A percentile compares a stretch with the other conserved stretches of the same genome.
phyloP scores from a whole-genome alignment of 1,139 yeast species.

The Yamadazyma songkhlaensis region DNA sequence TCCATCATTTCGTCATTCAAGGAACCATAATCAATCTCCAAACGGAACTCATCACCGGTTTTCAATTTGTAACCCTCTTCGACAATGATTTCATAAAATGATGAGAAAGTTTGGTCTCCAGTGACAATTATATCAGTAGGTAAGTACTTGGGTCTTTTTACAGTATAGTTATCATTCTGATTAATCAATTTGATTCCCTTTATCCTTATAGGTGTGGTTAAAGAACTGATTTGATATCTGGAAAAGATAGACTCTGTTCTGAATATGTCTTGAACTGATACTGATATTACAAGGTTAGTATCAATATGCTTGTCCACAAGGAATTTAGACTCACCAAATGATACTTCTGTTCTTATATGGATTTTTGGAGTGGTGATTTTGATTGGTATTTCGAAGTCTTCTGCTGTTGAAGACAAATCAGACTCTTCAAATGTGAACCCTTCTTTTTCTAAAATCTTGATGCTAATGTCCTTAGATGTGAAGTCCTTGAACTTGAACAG shows the following conservation, averaged over 20 bases:
- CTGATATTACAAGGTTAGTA: conserved; percentile 56
- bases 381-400: conserved; percentile 2
- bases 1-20: conserved; percentile 40
- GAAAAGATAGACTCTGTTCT: conserved; percentile 55
- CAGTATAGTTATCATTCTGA: conserved; percentile 33
- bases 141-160: conserved; percentile 24
- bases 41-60: conserved; percentile 35
- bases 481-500: conserved; percentile 8
- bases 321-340: conserved; percentile 27
- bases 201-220: conserved; percentile 58
- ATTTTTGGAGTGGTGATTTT: conserved; percentile 1
- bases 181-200: conserved; percentile 40
- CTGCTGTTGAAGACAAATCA: not conserved
- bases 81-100: conserved; percentile 51
- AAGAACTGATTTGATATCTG: conserved; percentile 65
- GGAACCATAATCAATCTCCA: conserved; percentile 45
- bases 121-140: conserved; percentile 45
- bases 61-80: conserved; percentile 16
- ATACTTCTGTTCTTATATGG: conserved; percentile 26
- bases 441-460: conserved; percentile 8
- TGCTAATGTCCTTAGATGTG: conserved; percentile 7
- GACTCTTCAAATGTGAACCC: conserved; percentile 6
- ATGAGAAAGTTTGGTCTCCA: conserved; percentile 68
- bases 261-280: conserved; percentile 76
- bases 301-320: conserved; percentile 36